Evolutionary conservation across 305 asterid genomes (phyloP).

Genomic region (Ajuga reptans): DNA sequence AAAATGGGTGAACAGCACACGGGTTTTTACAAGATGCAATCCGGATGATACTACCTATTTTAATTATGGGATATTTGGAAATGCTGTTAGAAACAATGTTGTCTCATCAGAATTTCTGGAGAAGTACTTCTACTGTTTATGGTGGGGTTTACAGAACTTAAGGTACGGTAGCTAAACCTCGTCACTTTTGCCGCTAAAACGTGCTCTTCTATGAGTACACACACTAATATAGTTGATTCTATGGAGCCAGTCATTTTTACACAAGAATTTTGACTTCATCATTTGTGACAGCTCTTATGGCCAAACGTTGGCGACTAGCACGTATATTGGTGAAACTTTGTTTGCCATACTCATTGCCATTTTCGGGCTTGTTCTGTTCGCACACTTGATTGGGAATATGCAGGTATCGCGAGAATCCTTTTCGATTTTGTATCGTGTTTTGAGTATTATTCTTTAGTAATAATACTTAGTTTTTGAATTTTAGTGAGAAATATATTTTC

Average conservation of each 20-base stretch:
- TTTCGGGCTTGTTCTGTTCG: conserved; percentile 68
- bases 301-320: conserved; percentile 57
- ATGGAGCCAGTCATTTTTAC: too few species aligned
- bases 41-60: conserved; percentile 42
- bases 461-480: too few species aligned
- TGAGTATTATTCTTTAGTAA: too few species aligned
- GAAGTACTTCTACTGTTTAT: conserved; percentile 68
- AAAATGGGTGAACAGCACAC: conserved; percentile 44
- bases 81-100: conserved; percentile 48
- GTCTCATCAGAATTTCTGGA: conserved; percentile 53
- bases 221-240: too few species aligned
- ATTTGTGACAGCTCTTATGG: conserved; percentile 58
- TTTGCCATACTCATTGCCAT: conserved; percentile 75
- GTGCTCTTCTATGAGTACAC: too few species aligned
- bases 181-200: background rate
- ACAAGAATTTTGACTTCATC: conserved; percentile 8
- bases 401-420: conserved; percentile 39
- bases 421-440: background rate
- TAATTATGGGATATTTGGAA: conserved; percentile 58
- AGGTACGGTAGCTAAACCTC: conserved; percentile 32
- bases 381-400: conserved; percentile 78
- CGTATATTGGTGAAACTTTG: conserved; percentile 59
- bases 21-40: conserved; percentile 44
- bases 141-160: conserved; percentile 83
- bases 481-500: too few species aligned